A percentile compares a stretch with the other conserved stretches of the same genome.
Evolutionary conservation across 768 basidiomycete genomes (phyloP).

Genomic region (Boletus subcaerulescens): DNA sequence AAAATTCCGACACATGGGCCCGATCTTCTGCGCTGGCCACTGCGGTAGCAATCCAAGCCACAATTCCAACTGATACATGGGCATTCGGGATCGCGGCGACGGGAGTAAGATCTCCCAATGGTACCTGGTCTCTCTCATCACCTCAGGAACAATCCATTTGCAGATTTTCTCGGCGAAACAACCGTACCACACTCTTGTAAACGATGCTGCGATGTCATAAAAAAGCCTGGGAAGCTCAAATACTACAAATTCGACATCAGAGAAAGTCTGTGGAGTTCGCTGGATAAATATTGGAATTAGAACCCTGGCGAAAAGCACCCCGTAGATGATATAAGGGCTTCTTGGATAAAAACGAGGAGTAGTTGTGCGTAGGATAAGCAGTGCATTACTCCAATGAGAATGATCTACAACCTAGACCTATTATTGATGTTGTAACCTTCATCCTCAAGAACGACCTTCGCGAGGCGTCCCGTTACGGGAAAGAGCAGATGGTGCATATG

Average conservation of each 20-base stretch:
- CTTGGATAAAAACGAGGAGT: constrained; percentile 14
- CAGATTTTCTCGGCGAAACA: constrained; percentile 25
- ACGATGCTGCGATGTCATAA: constrained; percentile 14
- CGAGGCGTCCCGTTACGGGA: constrained; percentile 61
- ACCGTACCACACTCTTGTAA: constrained; percentile 17
- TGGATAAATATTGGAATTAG: constrained; percentile 20
- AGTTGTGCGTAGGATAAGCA: constrained; percentile 5
- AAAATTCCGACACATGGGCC: constrained; percentile 39
- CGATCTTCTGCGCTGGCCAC: constrained; percentile 29
- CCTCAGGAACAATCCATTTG: background rate
- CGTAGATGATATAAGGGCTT: constrained; percentile 15
- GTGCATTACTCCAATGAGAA: background rate
- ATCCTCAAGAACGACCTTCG: constrained; percentile 56
- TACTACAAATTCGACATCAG: constrained; percentile 19
- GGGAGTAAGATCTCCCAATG: constrained; percentile 23
- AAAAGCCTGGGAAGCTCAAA: constrained; percentile 7
- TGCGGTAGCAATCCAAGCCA: constrained; percentile 17
- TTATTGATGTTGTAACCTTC: constrained; percentile 36
- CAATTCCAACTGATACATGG: constrained; percentile 34
- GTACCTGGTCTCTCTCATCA: background rate
- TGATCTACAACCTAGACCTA: constrained; percentile 27
- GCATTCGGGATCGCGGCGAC: constrained; percentile 37
- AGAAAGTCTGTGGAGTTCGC: constrained; percentile 18
- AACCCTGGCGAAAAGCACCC: constrained; percentile 9
- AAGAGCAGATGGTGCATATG: constrained; percentile 44